Evolutionary conservation across 495 filamentous ascomycete species (phyloP), one percentile per base, ranked within the genome.

Genomic region (Penicillium fimorum): DNA sequence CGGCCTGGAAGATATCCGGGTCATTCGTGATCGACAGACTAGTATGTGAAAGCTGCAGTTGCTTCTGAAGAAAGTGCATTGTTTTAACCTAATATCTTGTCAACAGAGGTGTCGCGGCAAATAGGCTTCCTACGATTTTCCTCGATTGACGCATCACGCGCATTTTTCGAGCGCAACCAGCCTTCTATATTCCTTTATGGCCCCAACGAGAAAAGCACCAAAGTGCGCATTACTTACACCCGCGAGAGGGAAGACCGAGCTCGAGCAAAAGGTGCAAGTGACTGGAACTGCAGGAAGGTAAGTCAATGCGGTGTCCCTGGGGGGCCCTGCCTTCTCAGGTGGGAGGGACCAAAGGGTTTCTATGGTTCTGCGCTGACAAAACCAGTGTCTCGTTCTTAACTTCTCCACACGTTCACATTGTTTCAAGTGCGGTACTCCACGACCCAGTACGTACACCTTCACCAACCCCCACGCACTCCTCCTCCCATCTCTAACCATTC

Each of bases 251-350:
- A 82, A 41, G 81, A 84, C 53, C 69, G 77, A 55, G 70, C 70
- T 55, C 79, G 76, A 22, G 65, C 67, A 30, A 77, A 80, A 53
- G 78, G 76, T 0, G 87, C 86, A 22, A 86, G 86, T 25, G 87
- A 91, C 61, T 95, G 90, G 90, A 85, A 78, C 15, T 95, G 90
- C 62, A 76, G 82, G 50, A 81, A 82, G 62, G 89, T 92, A 65
- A 60, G 79, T 73, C 50, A 20, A 29, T 4, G n/a, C 2, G 45
- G n/a, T 42, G 44, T 15, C 33, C 4, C 13, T 6, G 8, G 35
- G n/a, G n/a, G 10, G n/a, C 35, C 15, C 5, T 8, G 35, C 15
- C 3, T 38, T 17, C 7, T 7, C 3, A 2, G 2, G 6, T 2
- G 5, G 7, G n/a, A 17, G 6, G 35, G 8, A 38, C 35, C 15